Evolutionary conservation across 805 yeast species (phyloP), one percentile per base, ranked within the genome.

Genomic region (Priceomyces medius): DNA sequence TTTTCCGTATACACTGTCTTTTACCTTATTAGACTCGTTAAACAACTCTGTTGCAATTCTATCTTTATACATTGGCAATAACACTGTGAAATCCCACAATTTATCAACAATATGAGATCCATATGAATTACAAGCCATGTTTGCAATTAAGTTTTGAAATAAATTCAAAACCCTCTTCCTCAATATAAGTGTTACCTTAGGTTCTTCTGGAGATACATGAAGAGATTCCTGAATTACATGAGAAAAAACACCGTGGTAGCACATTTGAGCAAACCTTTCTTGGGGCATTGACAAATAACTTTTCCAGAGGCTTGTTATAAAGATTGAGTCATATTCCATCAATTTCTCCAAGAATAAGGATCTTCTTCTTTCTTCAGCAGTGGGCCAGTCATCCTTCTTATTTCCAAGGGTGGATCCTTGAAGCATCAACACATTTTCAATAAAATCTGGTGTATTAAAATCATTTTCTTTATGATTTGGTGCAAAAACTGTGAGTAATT

Each of bases 31-130:
- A 29, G 82, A 76, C 32, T 81, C 76, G 13, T 68, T 73, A 20
- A 68, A 54, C 45, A 91, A 66, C 44, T 81, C 83, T 18, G 75
- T 74, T 0, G 95, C 97, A 45, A 91, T 76, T 50, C 91, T 76
- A 58, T 91, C 98, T 52, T 95, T 85, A 61, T 84, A 88, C 71
- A 84, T 79, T 44, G 88, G 88, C 56, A 90, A 71, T 42, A 82
- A 80, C 23, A 80, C 71, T 0, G 96, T 81, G 58, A 88, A 89
- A 12, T 59, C 64, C 96, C 97, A 89, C 34, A 88, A 68, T 45
- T 78, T 80, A 61, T 91, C 99, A 29, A 88, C 83, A 20, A 90
- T 77, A 59, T 90, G 97, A 2, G 97, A 89, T 0, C 96, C 97
- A 47, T 88, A 87, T 0, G 95, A 85, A 55, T 89, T 85, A 55